These are phyloP conservation scores for Penicillium soppii DNA, from an alignment of 495 filamentous ascomycete genomes.

Conservation along the genomic window DNA sequence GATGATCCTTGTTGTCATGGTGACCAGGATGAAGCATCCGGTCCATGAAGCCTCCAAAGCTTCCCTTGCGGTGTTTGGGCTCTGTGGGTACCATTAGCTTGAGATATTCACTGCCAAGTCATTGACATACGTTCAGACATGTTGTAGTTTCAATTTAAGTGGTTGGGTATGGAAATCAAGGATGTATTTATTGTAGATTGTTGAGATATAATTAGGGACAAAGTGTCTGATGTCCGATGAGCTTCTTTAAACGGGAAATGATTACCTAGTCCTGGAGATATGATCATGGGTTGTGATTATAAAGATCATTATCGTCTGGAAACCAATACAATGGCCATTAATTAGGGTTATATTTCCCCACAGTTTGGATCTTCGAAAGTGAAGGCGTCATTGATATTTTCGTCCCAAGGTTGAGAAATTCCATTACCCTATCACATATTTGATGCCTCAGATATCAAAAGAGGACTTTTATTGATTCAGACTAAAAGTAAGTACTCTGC, in stretches of 20 bases:
- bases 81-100: not conserved
- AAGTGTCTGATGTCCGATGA: not conserved
- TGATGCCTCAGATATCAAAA: no score
- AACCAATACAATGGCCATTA: not conserved
- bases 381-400: slow-evolving; percentile 3
- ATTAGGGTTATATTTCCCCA: not conserved
- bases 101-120: not conserved
- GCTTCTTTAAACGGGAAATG: not conserved
- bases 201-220: no score
- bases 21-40: slow-evolving; percentile 4
- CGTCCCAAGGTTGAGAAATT: not conserved
- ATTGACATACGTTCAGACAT: slow-evolving; percentile 1
- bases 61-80: not conserved
- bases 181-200: not conserved
- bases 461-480: no score
- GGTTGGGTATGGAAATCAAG: not conserved
- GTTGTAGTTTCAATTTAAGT: not conserved
- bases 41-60: slow-evolving; percentile 2
- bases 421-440: not conserved
- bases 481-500: no score
- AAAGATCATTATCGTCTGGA: not conserved
- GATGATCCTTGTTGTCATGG: not conserved
- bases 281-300: no score
- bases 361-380: not conserved
- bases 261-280: not conserved